Evolutionary conservation across 2,329 filamentous ascomycete genomes (phyloP).

Genomic region (Diatrype stigma): DNA sequence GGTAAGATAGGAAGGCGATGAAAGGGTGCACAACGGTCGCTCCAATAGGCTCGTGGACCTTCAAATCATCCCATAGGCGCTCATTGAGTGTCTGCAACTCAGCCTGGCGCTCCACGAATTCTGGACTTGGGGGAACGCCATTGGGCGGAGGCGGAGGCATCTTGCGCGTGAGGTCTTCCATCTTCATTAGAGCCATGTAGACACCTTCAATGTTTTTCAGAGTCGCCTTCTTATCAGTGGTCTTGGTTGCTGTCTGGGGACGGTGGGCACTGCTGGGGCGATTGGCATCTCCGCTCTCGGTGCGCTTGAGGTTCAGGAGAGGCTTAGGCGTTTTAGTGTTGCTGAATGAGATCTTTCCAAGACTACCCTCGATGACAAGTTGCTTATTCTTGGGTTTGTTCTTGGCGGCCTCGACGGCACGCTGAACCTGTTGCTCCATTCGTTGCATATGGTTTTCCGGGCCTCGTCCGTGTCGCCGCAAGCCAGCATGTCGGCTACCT

Average conservation of each 20-base stretch:
- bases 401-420: conserved; percentile 95
- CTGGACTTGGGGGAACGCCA: conserved; percentile 60
- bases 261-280: conserved; percentile 47
- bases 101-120: conserved; percentile 67
- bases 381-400: conserved; percentile 97
- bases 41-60: conserved; percentile 88
- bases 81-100: conserved; percentile 82
- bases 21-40: conserved; percentile 80
- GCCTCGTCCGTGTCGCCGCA: conserved; percentile 71
- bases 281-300: conserved; percentile 60
- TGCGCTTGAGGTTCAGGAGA: conserved; percentile 88
- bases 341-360: conserved; percentile 98
- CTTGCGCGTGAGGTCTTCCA: conserved; percentile 87
- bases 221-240: conserved; percentile 73
- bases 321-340: conserved; percentile 97
- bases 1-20: conserved; percentile 89
- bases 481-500: conserved; percentile 72
- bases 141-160: conserved; percentile 63
- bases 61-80: conserved; percentile 79
- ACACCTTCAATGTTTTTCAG: conserved; percentile 84
- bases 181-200: conserved; percentile 82
- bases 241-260: conserved; percentile 30
- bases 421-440: conserved; percentile 98
- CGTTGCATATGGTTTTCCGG: conserved; percentile 97
- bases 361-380: conserved; percentile 88